Evolutionary conservation across 2,329 filamentous ascomycete genomes (phyloP).

Genomic region (Raffaelea arxii): DNA sequence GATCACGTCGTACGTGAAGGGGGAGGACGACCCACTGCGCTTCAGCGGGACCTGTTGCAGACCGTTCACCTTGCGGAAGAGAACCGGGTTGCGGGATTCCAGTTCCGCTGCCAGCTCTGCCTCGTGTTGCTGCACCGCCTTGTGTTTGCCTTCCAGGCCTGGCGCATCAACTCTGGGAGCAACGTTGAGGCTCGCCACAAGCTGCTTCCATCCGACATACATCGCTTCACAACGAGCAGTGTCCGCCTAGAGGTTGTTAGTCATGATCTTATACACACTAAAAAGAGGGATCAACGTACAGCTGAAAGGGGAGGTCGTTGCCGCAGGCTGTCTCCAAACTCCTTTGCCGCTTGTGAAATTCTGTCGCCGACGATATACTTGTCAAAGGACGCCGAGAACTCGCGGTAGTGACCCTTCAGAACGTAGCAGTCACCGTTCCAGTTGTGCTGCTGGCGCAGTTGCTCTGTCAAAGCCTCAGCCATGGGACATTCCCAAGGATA

Average conservation of each 20-base stretch:
- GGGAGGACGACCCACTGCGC: background rate
- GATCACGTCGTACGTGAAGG: background rate
- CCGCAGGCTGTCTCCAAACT: conserved; percentile 29
- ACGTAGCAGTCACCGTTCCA: conserved; percentile 44
- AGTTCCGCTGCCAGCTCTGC: conserved; percentile 40
- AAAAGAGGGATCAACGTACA: conserved; percentile 15
- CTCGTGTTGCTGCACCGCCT: conserved; percentile 34
- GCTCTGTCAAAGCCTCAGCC: conserved; percentile 33
- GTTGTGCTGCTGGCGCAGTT: conserved; percentile 31
- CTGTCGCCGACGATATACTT: conserved; percentile 36
- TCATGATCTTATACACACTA: conserved; percentile 6
- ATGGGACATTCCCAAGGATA: conserved; percentile 40
- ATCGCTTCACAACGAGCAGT: conserved; percentile 21
- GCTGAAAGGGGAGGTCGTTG: conserved; percentile 22
- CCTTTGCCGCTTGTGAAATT: conserved; percentile 29
- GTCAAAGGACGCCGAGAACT: conserved; percentile 43
- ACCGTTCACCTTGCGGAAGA: conserved; percentile 35
- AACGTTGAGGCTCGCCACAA: conserved; percentile 33
- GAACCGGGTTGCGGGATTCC: conserved; percentile 30
- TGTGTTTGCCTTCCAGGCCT: conserved; percentile 26
- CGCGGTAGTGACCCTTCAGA: conserved; percentile 45
- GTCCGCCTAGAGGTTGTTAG: conserved; percentile 11
- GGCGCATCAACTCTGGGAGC: conserved; percentile 26
- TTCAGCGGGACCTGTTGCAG: conserved; percentile 15
- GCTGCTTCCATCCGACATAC: conserved; percentile 36